These are phyloP conservation scores for Brettanomyces sp. DNA, from an alignment of 805 yeast species.

Conservation along the genomic window DNA sequence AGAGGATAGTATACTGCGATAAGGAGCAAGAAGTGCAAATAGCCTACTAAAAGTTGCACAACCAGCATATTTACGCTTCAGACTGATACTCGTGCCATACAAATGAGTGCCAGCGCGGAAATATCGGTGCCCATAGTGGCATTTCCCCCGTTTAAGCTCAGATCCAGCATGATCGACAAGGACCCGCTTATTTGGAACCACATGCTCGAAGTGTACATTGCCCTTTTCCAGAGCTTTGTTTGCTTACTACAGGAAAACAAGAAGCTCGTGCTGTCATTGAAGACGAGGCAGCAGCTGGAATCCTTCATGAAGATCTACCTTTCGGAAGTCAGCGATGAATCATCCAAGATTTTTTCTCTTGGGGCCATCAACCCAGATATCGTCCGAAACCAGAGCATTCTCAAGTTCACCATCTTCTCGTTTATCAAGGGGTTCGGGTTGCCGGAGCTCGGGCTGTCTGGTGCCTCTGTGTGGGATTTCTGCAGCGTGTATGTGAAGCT, in stretches of 20 bases:
- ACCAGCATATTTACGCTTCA: too few relatives aligned
- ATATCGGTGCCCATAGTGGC: conserved; percentile 48
- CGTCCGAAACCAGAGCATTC: conserved; percentile 35
- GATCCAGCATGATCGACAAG: conserved; percentile 71
- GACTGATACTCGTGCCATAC: too few relatives aligned
- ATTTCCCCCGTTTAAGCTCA: conserved; percentile 65
- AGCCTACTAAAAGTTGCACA: too few relatives aligned
- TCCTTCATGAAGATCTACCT: conserved; percentile 49
- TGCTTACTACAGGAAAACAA: conserved; percentile 12
- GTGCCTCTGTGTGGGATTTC: conserved; percentile 59
- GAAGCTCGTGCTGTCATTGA: conserved; percentile 32
- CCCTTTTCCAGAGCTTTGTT: conserved; percentile 39
- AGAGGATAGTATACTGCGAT: too few relatives aligned
- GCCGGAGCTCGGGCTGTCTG: conserved; percentile 45
- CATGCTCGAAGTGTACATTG: conserved; percentile 53
- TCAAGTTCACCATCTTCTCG: conserved; percentile 43
- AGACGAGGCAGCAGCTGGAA: conserved; percentile 50
- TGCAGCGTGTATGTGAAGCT: conserved; percentile 40
- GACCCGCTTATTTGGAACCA: conserved; percentile 84
- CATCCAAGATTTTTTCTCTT: conserved; percentile 50
- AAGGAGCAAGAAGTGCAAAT: too few relatives aligned
- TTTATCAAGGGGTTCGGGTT: conserved; percentile 44
- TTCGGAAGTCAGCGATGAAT: conserved; percentile 52
- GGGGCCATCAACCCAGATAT: conserved; percentile 71
- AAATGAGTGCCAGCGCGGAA: not conserved